Base-by-base conservation (phyloP, 2,329 filamentous ascomycete species). In the Emmonsiellopsis sp. region DNA sequence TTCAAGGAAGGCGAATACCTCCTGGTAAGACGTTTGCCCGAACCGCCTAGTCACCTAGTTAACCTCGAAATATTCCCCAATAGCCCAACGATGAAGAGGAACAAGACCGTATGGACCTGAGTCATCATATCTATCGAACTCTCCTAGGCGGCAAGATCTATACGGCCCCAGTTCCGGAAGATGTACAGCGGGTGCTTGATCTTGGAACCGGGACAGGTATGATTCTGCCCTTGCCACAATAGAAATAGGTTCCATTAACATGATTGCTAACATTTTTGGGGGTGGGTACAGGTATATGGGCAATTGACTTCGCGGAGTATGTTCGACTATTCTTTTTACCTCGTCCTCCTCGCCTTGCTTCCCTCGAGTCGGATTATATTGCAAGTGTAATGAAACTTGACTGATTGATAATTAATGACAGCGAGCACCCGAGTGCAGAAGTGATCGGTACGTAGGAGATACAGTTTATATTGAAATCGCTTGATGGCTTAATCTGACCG, bases 141-240 rank as follows among this genome's bases (percentile, higher is more conserved):
- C 55, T 61, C 33, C 54, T 60, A 27, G 58, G 53, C 39, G 57
- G 61, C n/a, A 43, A 49, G n/a, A 53, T 62, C 17, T 53, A 57
- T 27, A 55, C 61, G 9, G 63, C 65, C 11, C 65, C 65, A 11
- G 61, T 68, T 33, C 49, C 54, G 7, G 51, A 56, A 17, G 46
- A 52, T 36, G 46, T 66, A 17, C 37, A 49, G 5, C 32, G 48
- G 3, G 54, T 59, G 9, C 53, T 59, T 31, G 57, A 59, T 45
- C 11, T 59, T 9, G 57, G 57, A 37, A 59, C 57, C 3, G 57
- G 57, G n/a, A 58, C 57, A 33, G 57, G 57, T 53, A 33, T n/a
- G 44, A 39, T 43, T 13, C 8, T 34, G 43, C 7, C 11, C 17
- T 31, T 6, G 32, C 10, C 49, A 39, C 6, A 9, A 39, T n/a